Conservation (phyloP, 345 rosid species). For the Dovyalis caffra region DNA sequence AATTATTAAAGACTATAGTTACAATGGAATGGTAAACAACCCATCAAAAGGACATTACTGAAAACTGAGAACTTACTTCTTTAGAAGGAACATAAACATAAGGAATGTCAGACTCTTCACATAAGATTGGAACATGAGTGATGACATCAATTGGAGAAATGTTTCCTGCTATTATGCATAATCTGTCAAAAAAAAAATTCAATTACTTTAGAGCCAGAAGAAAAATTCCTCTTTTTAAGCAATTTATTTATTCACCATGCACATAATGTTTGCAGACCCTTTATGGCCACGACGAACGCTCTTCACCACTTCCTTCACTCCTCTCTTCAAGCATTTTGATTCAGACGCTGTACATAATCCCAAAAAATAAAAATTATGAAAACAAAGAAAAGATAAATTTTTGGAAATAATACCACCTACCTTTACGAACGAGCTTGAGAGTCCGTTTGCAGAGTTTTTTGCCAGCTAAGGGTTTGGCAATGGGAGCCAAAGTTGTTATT, state of each 20-base stretch:
- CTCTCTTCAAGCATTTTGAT: conserved; percentile 90
- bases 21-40: not conserved
- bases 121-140: conserved; percentile 87
- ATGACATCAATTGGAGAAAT: conserved; percentile 97
- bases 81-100: conserved; percentile 83
- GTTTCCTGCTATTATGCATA: conserved; percentile 95
- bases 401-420: conserved; percentile 21
- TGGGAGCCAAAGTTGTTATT: conserved; percentile 62
- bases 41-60: no score
- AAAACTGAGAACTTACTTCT: conserved; percentile 53
- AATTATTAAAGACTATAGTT: not conserved
- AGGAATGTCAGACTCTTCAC: conserved; percentile 84
- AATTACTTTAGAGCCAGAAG: not conserved
- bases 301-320: conserved; percentile 96
- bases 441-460: conserved; percentile 84
- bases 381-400: not conserved
- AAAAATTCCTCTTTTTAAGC: no score
- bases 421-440: conserved; percentile 85
- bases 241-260: not conserved
- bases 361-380: not conserved
- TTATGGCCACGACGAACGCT: conserved; percentile 83
- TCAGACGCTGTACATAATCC: conserved; percentile 58
- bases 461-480: conserved; percentile 90
- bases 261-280: conserved; percentile 46
- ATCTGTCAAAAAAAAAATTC: conserved; percentile 38